These are phyloP conservation scores for Marasmius sp. DNA, from an alignment of 1,284 basidiomycete genomes.

Conservation along the genomic window DNA sequence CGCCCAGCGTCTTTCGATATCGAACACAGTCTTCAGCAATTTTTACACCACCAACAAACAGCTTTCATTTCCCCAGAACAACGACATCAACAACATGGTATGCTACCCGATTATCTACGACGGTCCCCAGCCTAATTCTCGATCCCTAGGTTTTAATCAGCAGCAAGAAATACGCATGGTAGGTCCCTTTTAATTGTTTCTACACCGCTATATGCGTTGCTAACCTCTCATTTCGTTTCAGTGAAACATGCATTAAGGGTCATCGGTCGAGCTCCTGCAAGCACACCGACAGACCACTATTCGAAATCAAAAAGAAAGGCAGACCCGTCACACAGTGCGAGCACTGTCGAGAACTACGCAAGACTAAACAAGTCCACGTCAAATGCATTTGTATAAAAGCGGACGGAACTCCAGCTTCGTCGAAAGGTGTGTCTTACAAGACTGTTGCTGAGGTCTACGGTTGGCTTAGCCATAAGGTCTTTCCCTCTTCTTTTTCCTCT, in stretches of 20 bases:
- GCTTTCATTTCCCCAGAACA: slow-evolving; percentile 3
- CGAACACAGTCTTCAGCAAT: not conserved
- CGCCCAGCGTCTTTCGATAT: slow-evolving; percentile 29
- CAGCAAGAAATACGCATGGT: slow-evolving; percentile 84
- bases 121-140: not conserved
- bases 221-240: slow-evolving; percentile 26
- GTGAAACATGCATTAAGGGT: slow-evolving; percentile 83
- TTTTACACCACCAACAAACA: not conserved
- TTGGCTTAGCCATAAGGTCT: slow-evolving; percentile 46
- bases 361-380: slow-evolving; percentile 72
- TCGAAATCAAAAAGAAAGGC: slow-evolving; percentile 79
- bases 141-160: slow-evolving; percentile 65
- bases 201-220: not conserved
- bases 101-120: slow-evolving; percentile 14
- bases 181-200: slow-evolving; percentile 20
- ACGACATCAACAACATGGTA: slow-evolving; percentile 36
- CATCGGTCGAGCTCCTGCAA: slow-evolving; percentile 78
- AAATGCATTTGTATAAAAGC: slow-evolving; percentile 60
- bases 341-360: slow-evolving; percentile 73
- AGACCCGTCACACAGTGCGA: slow-evolving; percentile 80
- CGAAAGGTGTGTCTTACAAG: slow-evolving; percentile 52
- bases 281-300: slow-evolving; percentile 75
- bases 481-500: slow-evolving; percentile 19
- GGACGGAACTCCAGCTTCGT: slow-evolving; percentile 31
- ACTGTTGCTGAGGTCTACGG: slow-evolving; percentile 17